Evolutionary conservation across 495 filamentous ascomycete species (phyloP), one percentile per base, ranked within the genome.

Genomic region (Hypoxylon subgilvum): DNA sequence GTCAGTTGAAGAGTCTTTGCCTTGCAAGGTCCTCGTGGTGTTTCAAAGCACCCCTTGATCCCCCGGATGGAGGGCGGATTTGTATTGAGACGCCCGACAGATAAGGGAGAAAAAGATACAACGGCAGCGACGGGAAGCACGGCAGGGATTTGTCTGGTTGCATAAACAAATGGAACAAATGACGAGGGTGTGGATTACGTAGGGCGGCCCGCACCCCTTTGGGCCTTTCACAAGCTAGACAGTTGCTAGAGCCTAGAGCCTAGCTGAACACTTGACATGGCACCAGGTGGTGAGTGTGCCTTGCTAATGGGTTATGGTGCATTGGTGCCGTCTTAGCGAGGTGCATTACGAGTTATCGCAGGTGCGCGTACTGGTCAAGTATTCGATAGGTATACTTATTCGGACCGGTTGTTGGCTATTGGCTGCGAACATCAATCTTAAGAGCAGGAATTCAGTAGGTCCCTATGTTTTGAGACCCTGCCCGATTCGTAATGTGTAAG

Each of bases 361-460:
- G n/a, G n/a, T n/a, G n/a, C n/a, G n/a, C n/a, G n/a, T n/a, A n/a
- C n/a, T n/a, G n/a, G n/a, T n/a, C n/a, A n/a, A n/a, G n/a, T n/a
- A n/a, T n/a, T n/a, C n/a, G n/a, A n/a, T n/a, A n/a, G n/a, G n/a
- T n/a, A n/a, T n/a, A n/a, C n/a, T n/a, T n/a, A 52, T 60, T 53
- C 48, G 48, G 56, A 31, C 56, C 56, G 56, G 56, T 4, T 57
- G n/a, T n/a, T n/a, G n/a, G n/a, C n/a, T 63, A 36, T 63, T 57
- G 23, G 47, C 60, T 48, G 52, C 47, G 38, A 57, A 56, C 52
- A 42, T 51, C 44, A 5, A 30, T 10, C 21, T 23, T 16, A 45
- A 12, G 7, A 19, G 18, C 18, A 23, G 44, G 57, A 50, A 55
- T 61, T 61, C 45, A 32, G 52, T 39, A 43, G 49, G 54, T 54